Conservation (phyloP, 148 eudicot genomes). For the Heliamphora exappendiculata region DNA sequence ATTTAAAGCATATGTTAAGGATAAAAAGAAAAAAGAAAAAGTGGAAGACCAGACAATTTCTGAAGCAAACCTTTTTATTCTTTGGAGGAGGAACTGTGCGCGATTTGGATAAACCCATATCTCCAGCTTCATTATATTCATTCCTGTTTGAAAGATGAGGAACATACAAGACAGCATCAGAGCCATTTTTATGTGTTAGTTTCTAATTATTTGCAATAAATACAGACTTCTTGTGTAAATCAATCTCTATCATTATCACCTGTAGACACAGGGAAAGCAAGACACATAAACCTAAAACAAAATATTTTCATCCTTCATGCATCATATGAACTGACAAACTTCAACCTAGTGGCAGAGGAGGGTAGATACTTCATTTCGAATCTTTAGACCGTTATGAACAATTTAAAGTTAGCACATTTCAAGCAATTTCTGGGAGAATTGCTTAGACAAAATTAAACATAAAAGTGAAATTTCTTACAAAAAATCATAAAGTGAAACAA, state of each 20-base stretch:
- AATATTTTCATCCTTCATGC: not conserved
- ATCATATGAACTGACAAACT: not conserved
- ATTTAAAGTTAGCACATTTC: too few species aligned
- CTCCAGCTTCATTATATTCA: constrained; percentile 18
- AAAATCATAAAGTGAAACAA: not conserved
- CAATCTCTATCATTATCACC: not conserved
- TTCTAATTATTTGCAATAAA: not conserved
- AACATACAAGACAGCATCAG: constrained; percentile 6
- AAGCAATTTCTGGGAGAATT: not conserved
- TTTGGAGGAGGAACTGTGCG: constrained; percentile 22
- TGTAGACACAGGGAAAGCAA: not conserved
- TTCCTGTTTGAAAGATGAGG: constrained; percentile 11
- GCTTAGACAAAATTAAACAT: not conserved
- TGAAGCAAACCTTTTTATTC: constrained; percentile 28
- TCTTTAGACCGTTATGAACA: not conserved
- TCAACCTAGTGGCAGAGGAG: not conserved
- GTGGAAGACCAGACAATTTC: not conserved
- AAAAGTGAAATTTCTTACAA: not conserved
- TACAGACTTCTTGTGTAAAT: not conserved
- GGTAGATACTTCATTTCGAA: not conserved
- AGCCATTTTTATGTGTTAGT: not conserved
- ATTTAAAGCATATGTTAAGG: not conserved
- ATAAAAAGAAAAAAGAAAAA: not conserved
- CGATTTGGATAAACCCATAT: constrained; percentile 18
- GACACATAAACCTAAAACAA: not conserved